Conservation (phyloP, 2,329 filamentous ascomycete genomes). For the Tolypocladium capitatum region DNA sequence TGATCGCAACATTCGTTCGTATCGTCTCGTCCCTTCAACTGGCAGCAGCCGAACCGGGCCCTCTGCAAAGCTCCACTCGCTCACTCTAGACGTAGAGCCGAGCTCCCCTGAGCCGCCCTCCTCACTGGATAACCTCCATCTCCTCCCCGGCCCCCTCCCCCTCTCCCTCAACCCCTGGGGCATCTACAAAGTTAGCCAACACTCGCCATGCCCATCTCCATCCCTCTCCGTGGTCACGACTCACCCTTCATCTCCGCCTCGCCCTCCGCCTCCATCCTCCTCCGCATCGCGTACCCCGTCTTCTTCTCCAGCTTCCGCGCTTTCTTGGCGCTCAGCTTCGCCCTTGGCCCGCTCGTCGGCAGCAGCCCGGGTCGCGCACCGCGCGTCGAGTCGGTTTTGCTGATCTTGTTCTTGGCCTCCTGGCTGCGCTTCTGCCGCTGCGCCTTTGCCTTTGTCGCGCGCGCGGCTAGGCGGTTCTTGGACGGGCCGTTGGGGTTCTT, state of each 20-base stretch:
- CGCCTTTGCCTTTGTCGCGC: conserved; percentile 30
- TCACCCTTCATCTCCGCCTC: conserved; percentile 36
- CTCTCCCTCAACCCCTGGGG: conserved; percentile 1
- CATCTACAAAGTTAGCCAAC: conserved; percentile 7
- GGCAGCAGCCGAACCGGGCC: background rate
- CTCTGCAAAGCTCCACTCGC: background rate
- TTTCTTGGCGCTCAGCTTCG: conserved; percentile 40
- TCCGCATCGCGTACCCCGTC: conserved; percentile 36
- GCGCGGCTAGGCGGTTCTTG: conserved; percentile 36
- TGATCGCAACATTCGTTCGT: background rate
- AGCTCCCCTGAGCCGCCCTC: background rate
- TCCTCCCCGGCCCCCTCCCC: conserved; percentile 7
- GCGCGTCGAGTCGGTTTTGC: conserved; percentile 29
- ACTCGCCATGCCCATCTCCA: no score
- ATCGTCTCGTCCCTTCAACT: background rate
- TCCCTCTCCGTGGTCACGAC: conserved; percentile 1
- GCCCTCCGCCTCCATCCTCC: conserved; percentile 36
- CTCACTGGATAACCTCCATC: conserved; percentile 9
- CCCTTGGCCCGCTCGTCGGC: conserved; percentile 41
- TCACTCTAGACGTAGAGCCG: background rate
- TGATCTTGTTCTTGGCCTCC: conserved; percentile 23
- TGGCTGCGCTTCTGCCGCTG: conserved; percentile 27
- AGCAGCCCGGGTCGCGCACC: conserved; percentile 40
- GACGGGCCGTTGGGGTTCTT: conserved; percentile 45
- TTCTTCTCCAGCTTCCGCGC: conserved; percentile 41